These are phyloP conservation scores for Diaporthe citri DNA, from an alignment of 2,329 filamentous ascomycete genomes.

Conservation along the genomic window DNA sequence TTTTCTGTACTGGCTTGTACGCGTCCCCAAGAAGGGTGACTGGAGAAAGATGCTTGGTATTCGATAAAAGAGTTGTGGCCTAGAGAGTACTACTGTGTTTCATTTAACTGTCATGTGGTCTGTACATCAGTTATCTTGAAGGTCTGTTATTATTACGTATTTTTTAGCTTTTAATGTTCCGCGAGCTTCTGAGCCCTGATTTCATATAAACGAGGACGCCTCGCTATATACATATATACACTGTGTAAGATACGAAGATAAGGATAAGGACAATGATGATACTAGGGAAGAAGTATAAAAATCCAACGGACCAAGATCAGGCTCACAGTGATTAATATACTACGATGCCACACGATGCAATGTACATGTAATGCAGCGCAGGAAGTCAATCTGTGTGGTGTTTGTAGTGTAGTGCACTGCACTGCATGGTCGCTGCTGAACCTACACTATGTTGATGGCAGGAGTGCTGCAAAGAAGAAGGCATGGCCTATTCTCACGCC, in stretches of 20 bases:
- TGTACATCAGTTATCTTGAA: not conserved
- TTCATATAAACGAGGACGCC: not conserved
- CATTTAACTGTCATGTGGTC: not conserved
- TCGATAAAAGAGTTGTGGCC: not conserved
- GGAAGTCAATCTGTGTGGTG: too few species aligned
- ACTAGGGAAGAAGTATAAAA: too few species aligned
- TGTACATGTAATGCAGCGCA: too few species aligned
- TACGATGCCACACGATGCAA: too few species aligned
- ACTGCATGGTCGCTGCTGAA: too few species aligned
- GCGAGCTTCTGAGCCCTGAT: not conserved
- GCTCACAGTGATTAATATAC: too few species aligned
- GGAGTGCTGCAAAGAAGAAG: too few species aligned
- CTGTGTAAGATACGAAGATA: not conserved
- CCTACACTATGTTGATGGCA: too few species aligned
- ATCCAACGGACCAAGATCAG: too few species aligned
- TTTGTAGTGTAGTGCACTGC: too few species aligned
- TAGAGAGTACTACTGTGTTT: not conserved
- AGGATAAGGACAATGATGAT: too few species aligned
- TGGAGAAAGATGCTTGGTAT: slow-evolving; percentile 24
- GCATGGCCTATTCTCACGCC: slow-evolving; percentile 12
- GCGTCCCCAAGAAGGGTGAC: slow-evolving; percentile 52
- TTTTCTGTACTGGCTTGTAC: slow-evolving; percentile 60
- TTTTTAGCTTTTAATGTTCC: not conserved
- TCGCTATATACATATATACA: not conserved
- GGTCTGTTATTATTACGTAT: not conserved